A percentile compares a stretch with the other conserved stretches of the same genome.
These are phyloP conservation scores for Neonectria punicea DNA, from an alignment of 2,329 filamentous ascomycete genomes.

Conservation along the genomic window DNA sequence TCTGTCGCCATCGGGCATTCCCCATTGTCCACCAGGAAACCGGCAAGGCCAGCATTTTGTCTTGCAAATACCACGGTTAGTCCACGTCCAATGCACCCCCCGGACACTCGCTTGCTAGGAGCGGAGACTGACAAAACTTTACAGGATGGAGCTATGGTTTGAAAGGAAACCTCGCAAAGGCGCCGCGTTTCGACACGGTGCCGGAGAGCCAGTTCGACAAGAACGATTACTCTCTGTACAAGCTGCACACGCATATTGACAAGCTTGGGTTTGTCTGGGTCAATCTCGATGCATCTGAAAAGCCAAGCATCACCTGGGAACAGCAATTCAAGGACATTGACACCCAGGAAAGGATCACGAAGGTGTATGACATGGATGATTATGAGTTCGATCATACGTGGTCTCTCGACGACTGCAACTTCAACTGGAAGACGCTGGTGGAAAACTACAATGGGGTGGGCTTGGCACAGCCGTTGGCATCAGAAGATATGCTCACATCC, in stretches of 20 bases:
- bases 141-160: slow-evolving; percentile 16
- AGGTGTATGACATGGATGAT: slow-evolving; percentile 16
- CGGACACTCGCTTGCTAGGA: too few relatives aligned
- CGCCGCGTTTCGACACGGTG: slow-evolving; percentile 15
- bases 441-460: slow-evolving; percentile 25
- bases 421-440: slow-evolving; percentile 20
- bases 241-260: slow-evolving; percentile 19
- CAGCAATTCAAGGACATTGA: slow-evolving; percentile 13
- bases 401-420: slow-evolving; percentile 16
- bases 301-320: slow-evolving; percentile 15
- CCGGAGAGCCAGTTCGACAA: slow-evolving; percentile 13
- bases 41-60: slow-evolving; percentile 2
- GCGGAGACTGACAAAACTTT: neutral
- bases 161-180: slow-evolving; percentile 17
- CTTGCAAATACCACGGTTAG: slow-evolving; percentile 15
- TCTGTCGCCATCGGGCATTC: too few relatives aligned
- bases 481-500: neutral
- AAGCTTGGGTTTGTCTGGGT: slow-evolving; percentile 10
- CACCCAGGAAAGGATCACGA: slow-evolving; percentile 9
- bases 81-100: neutral
- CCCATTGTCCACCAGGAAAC: too few relatives aligned
- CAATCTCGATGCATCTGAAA: slow-evolving; percentile 16
- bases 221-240: slow-evolving; percentile 16
- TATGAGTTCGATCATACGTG: slow-evolving; percentile 20
- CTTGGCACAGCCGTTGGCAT: neutral